Percentiles rank a stretch among this genome's conserved stretches.
These are phyloP conservation scores for Pelargonium fulgidum DNA, from an alignment of 441 rosid species.

Conservation along the genomic window DNA sequence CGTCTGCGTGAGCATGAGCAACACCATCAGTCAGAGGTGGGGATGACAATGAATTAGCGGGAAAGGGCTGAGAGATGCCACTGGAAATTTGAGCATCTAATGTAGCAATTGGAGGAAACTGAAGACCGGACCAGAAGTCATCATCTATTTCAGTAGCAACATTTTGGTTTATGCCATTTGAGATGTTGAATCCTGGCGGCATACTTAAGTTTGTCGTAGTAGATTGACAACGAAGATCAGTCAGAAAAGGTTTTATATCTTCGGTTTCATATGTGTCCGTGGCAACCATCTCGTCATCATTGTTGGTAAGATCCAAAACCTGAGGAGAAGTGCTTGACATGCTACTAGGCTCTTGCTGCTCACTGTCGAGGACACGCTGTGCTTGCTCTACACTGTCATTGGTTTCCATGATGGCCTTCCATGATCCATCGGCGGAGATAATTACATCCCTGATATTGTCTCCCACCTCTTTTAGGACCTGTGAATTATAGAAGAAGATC, in stretches of 20 bases:
- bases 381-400: conserved; percentile 31
- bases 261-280: conserved; percentile 31
- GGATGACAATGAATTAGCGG: conserved; percentile 21
- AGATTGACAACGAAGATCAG: conserved; percentile 31
- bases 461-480: conserved; percentile 73
- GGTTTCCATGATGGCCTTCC: conserved; percentile 61
- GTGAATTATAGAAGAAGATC: conserved; percentile 16
- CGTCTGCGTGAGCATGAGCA: conserved; percentile 23
- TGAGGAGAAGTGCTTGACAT: conserved; percentile 26
- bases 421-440: conserved; percentile 75
- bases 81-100: conserved; percentile 25
- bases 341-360: conserved; percentile 33
- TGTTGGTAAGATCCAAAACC: conserved; percentile 69
- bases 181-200: conserved; percentile 16
- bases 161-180: conserved; percentile 24
- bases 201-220: conserved; percentile 17
- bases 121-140: conserved; percentile 32
- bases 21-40: conserved; percentile 30
- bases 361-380: conserved; percentile 22
- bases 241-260: conserved; percentile 59
- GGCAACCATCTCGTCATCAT: conserved; percentile 38
- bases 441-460: conserved; percentile 51
- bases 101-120: conserved; percentile 23
- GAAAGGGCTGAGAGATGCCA: conserved; percentile 19
- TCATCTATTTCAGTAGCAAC: conserved; percentile 27